A percentile compares a stretch with the other conserved stretches of the same genome.
Evolutionary conservation across 1,284 basidiomycete genomes (phyloP).

Genomic region (Papiliotrema fonsecae): DNA sequence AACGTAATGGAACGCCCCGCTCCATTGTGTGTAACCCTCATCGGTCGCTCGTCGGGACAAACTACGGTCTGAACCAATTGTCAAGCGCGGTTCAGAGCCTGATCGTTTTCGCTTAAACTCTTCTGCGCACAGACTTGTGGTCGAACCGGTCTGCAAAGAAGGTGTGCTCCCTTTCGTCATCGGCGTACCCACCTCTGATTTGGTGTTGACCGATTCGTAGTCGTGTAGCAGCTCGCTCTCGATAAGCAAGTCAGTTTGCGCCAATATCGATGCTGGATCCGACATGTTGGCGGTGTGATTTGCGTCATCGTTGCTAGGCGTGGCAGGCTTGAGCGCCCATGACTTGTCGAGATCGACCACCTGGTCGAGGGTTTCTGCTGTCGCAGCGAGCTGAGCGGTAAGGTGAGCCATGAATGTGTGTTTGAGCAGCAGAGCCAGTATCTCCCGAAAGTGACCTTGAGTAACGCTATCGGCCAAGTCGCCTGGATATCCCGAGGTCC

Average conservation of each 20-base stretch:
- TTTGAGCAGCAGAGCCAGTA: constrained; percentile 30
- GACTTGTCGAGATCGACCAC: constrained; percentile 34
- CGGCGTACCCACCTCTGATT: constrained; percentile 5
- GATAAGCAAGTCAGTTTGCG: constrained; percentile 10
- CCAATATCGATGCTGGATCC: not conserved
- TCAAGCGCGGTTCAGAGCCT: not conserved
- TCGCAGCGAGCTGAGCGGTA: constrained; percentile 33
- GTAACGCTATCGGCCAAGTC: constrained; percentile 32
- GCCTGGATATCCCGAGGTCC: constrained; percentile 42
- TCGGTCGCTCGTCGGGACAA: constrained; percentile 1
- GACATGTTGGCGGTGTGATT: not conserved
- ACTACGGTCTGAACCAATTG: not conserved
- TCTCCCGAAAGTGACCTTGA: constrained; percentile 23
- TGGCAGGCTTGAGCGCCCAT: constrained; percentile 28
- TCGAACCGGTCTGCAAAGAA: constrained; percentile 9
- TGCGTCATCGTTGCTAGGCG: no score
- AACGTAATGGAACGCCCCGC: constrained; percentile 14
- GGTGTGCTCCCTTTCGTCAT: not conserved
- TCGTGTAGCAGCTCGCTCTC: constrained; percentile 23
- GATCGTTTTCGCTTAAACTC: not conserved
- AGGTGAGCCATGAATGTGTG: constrained; percentile 43
- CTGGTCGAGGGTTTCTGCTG: constrained; percentile 24
- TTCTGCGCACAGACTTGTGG: not conserved
- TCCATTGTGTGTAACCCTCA: constrained; percentile 15
- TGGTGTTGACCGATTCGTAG: constrained; percentile 11